These are phyloP conservation scores for Casaregolazyma lundiana DNA, from an alignment of 1,139 yeast genomes.

Conservation along the genomic window DNA sequence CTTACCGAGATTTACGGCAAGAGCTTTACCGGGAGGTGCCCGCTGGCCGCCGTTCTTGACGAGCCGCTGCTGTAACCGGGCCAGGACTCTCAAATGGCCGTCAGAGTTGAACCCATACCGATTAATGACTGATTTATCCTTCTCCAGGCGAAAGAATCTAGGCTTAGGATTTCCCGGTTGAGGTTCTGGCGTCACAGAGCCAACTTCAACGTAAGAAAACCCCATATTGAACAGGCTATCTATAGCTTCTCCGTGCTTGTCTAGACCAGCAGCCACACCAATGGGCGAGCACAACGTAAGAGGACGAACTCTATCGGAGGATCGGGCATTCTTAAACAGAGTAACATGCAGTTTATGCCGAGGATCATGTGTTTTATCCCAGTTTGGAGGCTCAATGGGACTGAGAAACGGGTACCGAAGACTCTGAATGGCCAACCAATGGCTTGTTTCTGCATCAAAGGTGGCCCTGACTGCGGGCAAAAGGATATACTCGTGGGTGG, in stretches of 20 bases:
- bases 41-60: conserved; percentile 45
- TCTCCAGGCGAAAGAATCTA: conserved; percentile 77
- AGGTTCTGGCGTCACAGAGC: conserved; percentile 87
- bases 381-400: conserved; percentile 28
- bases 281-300: conserved; percentile 61
- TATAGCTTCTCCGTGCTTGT: conserved; percentile 91
- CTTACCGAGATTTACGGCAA: conserved; percentile 86
- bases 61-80: conserved; percentile 59
- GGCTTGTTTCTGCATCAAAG: conserved; percentile 83
- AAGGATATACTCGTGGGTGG: conserved; percentile 71
- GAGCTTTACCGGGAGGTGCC: conserved; percentile 47
- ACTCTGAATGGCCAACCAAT: conserved; percentile 62
- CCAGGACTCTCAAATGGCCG: conserved; percentile 75
- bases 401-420: conserved; percentile 48
- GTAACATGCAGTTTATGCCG: conserved; percentile 27
- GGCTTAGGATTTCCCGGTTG: conserved; percentile 95
- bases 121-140: conserved; percentile 87
- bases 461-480: conserved; percentile 71
- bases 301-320: conserved; percentile 30
- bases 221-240: conserved; percentile 76
- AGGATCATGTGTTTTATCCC: conserved; percentile 33
- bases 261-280: conserved; percentile 95
- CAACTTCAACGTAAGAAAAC: conserved; percentile 86
- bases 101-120: conserved; percentile 91
- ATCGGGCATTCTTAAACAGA: conserved; percentile 27